Evolutionary conservation across 208 protist species (phyloP).

Genomic region (Phytomonas francai): DNA sequence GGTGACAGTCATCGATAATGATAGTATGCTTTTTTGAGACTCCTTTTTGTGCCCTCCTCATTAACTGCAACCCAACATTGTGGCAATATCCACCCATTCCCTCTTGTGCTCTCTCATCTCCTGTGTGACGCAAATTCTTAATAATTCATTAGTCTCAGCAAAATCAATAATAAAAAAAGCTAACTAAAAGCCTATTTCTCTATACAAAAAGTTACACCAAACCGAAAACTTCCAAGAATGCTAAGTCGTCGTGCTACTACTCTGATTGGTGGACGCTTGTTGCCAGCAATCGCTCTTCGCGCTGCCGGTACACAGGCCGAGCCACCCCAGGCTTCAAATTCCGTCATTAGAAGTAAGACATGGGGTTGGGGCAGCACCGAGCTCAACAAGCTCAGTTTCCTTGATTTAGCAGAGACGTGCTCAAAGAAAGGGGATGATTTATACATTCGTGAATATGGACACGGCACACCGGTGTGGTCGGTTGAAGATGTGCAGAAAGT

Average conservation of each 20-base stretch:
- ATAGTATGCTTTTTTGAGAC: neutral
- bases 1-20: neutral
- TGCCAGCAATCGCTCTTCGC: neutral
- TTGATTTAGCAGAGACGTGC: slow-evolving; percentile 4
- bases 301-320: neutral
- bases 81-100: neutral
- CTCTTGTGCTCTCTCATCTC: neutral
- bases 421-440: slow-evolving; percentile 2
- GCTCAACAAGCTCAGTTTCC: slow-evolving; percentile 19
- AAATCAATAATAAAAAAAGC: neutral
- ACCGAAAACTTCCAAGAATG: neutral
- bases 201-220: neutral
- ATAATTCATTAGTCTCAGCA: neutral
- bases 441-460: slow-evolving; percentile 5
- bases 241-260: neutral
- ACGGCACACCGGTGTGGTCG: slow-evolving; percentile 11
- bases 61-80: neutral
- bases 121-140: neutral
- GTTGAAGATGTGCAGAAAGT: slow-evolving; percentile 23
- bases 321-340: neutral
- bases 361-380: slow-evolving; percentile 11
- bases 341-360: neutral
- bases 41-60: neutral
- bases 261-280: neutral
- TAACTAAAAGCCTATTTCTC: neutral